These are phyloP conservation scores for Bipolaris cookei DNA, from an alignment of 2,329 filamentous ascomycete species.

Conservation along the genomic window DNA sequence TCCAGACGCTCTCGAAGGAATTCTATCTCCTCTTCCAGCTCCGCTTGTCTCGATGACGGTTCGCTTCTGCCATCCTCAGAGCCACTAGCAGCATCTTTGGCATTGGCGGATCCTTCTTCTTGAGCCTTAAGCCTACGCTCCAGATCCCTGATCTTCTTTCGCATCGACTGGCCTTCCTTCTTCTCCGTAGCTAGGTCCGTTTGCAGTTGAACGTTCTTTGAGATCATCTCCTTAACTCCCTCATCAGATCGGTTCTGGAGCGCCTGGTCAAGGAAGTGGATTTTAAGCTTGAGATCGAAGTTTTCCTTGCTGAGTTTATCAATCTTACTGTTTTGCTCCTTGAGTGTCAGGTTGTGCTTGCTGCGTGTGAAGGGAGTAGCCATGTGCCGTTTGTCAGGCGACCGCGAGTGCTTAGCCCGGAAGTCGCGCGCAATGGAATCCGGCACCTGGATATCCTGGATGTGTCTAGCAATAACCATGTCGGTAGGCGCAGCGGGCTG, in stretches of 20 bases:
- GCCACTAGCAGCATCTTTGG: conserved; percentile 51
- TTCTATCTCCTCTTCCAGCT: conserved; percentile 82
- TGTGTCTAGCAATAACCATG: conserved; percentile 84
- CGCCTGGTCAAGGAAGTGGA: conserved; percentile 82
- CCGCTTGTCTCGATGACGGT: conserved; percentile 64
- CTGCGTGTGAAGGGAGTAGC: conserved; percentile 48
- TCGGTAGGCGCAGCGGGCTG: conserved; percentile 72
- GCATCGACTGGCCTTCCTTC: conserved; percentile 85
- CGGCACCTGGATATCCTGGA: conserved; percentile 88
- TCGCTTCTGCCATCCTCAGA: conserved; percentile 62
- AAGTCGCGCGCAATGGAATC: conserved; percentile 88
- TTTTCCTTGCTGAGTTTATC: conserved; percentile 97
- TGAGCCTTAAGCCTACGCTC: conserved; percentile 75
- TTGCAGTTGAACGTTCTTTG: conserved; percentile 94
- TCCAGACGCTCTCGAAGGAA: conserved; percentile 87
- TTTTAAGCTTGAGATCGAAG: conserved; percentile 61
- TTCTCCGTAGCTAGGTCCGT: conserved; percentile 87
- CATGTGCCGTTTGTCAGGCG: conserved; percentile 62
- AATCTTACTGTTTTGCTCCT: conserved; percentile 97
- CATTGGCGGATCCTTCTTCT: conserved; percentile 57
- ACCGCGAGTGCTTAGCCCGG: conserved; percentile 72
- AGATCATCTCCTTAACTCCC: conserved; percentile 96
- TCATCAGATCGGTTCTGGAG: conserved; percentile 93
- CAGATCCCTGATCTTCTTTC: conserved; percentile 81
- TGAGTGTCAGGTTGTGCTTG: conserved; percentile 73